Evolutionary conservation across 2,329 filamentous ascomycete genomes (phyloP).

Genomic region (Hypomyces rosellus): DNA sequence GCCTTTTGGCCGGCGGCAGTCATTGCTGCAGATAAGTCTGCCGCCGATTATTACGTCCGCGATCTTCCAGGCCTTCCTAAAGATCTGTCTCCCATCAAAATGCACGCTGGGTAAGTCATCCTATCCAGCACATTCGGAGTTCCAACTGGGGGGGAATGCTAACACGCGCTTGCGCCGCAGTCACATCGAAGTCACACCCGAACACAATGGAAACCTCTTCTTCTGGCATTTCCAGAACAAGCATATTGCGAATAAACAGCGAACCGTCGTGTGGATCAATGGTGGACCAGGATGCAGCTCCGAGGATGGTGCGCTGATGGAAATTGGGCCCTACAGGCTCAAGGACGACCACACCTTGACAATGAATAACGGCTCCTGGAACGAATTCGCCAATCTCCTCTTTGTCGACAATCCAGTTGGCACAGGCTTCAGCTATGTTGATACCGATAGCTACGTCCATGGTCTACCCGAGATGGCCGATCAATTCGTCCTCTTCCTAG

Average conservation of each 20-base stretch:
- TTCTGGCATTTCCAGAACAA: slow-evolving; percentile 98
- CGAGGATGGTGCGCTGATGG: slow-evolving; percentile 93
- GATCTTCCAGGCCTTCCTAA: slow-evolving; percentile 78
- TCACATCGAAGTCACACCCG: slow-evolving; percentile 82
- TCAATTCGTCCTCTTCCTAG: slow-evolving; percentile 82
- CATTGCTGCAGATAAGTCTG: slow-evolving; percentile 23
- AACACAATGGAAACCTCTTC: slow-evolving; percentile 88
- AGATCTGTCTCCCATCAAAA: slow-evolving; percentile 70
- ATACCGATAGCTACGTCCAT: slow-evolving; percentile 78
- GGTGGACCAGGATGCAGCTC: slow-evolving; percentile 96
- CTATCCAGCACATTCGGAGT: not conserved
- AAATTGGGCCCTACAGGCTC: slow-evolving; percentile 87
- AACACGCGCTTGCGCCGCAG: slow-evolving; percentile 38
- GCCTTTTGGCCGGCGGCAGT: slow-evolving; percentile 37
- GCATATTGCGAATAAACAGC: slow-evolving; percentile 85
- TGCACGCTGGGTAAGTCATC: slow-evolving; percentile 85
- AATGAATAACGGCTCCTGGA: slow-evolving; percentile 94
- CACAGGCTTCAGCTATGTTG: slow-evolving; percentile 92
- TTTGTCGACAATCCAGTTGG: slow-evolving; percentile 98
- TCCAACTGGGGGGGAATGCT: slow-evolving; percentile 12
- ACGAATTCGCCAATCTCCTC: slow-evolving; percentile 93
- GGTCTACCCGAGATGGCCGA: slow-evolving; percentile 84
- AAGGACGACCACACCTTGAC: slow-evolving; percentile 64
- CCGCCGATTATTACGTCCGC: slow-evolving; percentile 82
- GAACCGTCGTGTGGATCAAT: slow-evolving; percentile 95